Conservation (phyloP, 176 grass and related monocot genomes). For the Zoysia japonica region DNA sequence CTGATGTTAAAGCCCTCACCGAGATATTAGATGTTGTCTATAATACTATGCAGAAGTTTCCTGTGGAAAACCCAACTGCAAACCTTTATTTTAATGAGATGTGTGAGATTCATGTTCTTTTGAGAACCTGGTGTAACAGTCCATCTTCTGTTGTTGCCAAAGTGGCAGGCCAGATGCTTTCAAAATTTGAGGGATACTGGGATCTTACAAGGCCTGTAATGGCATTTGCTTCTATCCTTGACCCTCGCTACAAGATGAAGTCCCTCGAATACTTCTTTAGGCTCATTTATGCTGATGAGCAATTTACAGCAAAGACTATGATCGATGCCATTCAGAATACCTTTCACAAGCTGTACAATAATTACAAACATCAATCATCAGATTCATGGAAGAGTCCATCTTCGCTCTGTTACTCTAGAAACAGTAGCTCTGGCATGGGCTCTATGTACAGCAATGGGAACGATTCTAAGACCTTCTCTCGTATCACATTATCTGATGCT, state of each 20-base stretch:
- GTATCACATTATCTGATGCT: constrained; percentile 91
- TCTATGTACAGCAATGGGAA: constrained; percentile 62
- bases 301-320: constrained; percentile 71
- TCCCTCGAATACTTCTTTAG: constrained; percentile 95
- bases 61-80: constrained; percentile 69
- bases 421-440: constrained; percentile 53
- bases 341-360: constrained; percentile 86
- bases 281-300: constrained; percentile 68
- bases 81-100: constrained; percentile 97
- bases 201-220: constrained; percentile 71
- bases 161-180: constrained; percentile 78
- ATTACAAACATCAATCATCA: constrained; percentile 74
- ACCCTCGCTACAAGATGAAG: constrained; percentile 99
- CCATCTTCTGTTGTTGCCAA: constrained; percentile 72
- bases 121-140: constrained; percentile 80
- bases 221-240: constrained; percentile 94
- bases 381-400: constrained; percentile 77
- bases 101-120: constrained; percentile 88
- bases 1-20: constrained; percentile 79
- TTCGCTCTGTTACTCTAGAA: constrained; percentile 71
- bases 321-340: constrained; percentile 68
- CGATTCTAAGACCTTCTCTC: constrained; percentile 81
- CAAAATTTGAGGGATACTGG: constrained; percentile 90
- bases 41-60: constrained; percentile 85
- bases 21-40: constrained; percentile 94